Conservation (phyloP, 768 basidiomycete species). For the Rhodotorula toruloides region DNA sequence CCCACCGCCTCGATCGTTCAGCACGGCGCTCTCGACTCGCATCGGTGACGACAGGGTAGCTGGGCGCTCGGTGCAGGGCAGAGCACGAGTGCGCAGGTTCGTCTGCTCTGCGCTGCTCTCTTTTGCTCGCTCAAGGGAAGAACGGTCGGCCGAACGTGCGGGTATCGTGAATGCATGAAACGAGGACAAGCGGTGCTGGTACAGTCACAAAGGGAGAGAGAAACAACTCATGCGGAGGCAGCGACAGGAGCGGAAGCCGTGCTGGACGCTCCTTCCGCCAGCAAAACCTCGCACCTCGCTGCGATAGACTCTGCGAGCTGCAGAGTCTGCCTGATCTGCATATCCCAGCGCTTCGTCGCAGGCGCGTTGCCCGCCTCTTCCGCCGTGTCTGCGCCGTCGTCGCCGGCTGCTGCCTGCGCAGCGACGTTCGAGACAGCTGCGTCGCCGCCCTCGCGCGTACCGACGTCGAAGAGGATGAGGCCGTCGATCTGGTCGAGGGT, state of each 20-base stretch:
- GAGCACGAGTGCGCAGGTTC: no score
- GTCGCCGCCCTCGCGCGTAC: conserved; percentile 78
- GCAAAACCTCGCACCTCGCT: conserved; percentile 36
- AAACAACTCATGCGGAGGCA: not conserved
- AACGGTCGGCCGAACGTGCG: no score
- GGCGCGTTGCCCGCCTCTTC: conserved; percentile 69
- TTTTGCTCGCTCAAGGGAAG: no score
- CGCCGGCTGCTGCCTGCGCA: conserved; percentile 26
- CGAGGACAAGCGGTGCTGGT: no score
- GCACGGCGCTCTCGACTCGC: no score
- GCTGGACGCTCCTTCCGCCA: no score
- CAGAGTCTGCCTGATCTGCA: conserved; percentile 31
- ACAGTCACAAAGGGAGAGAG: no score
- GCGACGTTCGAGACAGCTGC: conserved; percentile 53
- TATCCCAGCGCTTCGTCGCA: conserved; percentile 91
- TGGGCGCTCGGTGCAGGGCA: no score
- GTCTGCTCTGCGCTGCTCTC: no score
- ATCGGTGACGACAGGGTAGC: no score
- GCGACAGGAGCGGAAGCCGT: no score
- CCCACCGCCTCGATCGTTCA: not conserved
- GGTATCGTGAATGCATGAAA: no score
- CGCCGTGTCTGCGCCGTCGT: conserved; percentile 48
- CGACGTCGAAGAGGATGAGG: conserved; percentile 92
- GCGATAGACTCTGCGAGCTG: conserved; percentile 33
- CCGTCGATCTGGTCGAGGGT: conserved; percentile 93